phyloP scores from a whole-genome alignment of 106 monocot genomes.

The Dioscorea alata region DNA sequence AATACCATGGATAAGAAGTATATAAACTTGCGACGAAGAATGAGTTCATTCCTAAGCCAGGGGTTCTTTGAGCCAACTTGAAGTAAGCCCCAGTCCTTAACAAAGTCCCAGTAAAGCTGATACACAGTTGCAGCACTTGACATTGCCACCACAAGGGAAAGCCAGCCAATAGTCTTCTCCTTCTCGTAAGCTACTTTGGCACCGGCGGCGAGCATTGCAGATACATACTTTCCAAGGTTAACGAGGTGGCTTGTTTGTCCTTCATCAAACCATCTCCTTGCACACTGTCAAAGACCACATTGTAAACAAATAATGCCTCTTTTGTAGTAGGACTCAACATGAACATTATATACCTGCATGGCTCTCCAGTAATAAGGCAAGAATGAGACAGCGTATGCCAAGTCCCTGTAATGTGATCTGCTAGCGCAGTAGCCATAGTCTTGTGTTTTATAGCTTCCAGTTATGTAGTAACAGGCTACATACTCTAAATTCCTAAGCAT shows the following conservation, averaged over 20 bases:
- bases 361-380: slow-evolving; percentile 99
- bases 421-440: slow-evolving; percentile 82
- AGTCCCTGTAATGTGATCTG: slow-evolving; percentile 55
- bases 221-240: slow-evolving; percentile 79
- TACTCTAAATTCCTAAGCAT: slow-evolving; percentile 87
- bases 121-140: slow-evolving; percentile 83
- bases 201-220: slow-evolving; percentile 80
- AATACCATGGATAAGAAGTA: slow-evolving; percentile 92
- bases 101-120: slow-evolving; percentile 98
- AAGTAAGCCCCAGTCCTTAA: slow-evolving; percentile 93
- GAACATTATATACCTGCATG: slow-evolving; percentile 60
- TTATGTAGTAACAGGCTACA: slow-evolving; percentile 92
- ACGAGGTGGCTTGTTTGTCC: slow-evolving; percentile 58
- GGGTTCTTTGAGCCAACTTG: slow-evolving; percentile 81
- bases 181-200: slow-evolving; percentile 88
- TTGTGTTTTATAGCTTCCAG: slow-evolving; percentile 88
- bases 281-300: slow-evolving; percentile 37
- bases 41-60: slow-evolving; percentile 88
- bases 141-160: slow-evolving; percentile 55
- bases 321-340: no score
- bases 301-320: no score
- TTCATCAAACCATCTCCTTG: slow-evolving; percentile 81
- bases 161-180: slow-evolving; percentile 59
- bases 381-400: slow-evolving; percentile 94
- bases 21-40: slow-evolving; percentile 75